Base-by-base conservation (phyloP, 2,329 filamentous ascomycete species). In the Rhytidhysteron rufulum region DNA sequence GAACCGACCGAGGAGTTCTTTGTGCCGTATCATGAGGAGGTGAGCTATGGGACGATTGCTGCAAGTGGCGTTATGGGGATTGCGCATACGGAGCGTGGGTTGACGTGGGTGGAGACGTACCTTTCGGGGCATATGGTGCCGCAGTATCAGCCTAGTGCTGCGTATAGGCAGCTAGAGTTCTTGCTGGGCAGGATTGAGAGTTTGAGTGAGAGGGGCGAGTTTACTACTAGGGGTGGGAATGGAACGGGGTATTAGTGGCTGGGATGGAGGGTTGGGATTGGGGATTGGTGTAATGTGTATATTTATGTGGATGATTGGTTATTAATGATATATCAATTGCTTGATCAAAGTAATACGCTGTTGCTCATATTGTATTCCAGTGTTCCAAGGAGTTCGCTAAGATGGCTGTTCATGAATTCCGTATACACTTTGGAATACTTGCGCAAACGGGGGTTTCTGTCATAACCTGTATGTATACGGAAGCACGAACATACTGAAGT, bases 121-220 rank as follows among this genome's bases (percentile, higher is more conserved):
- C 57, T 83, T 9, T 69, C 74, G 0, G 87, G 87, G 0, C 83
- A 90, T 65, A 84, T 82, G 74, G 66, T 78, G 5, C 76, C 77
- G 0, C 79, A 86, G 62, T 88, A 86, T 54, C 77, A 80, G 15
- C 83, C 86, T 0, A 76, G 73, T 11, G 82, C 81, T 0, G 76
- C 82, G 0, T 88, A 86, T 57, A 71, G 86, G 24, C 82, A 87
- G 42, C 60, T 93, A 16, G 86, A 93, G 70, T 84, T 85, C 53
- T 60, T 93, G 51, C 71, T 94, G 1, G 87, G 87, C 0, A 70
- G 85, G 29, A 79, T 89, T 8, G 67, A 77, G 4, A 78, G 70
- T 44, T 55, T 87, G 49, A 64, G 54, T 1, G 64, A 63, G 40
- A 53, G 44, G 19, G 54, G 42, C 38, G 49, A 53, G 5, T 65